Conservation (phyloP, 768 basidiomycete species). For the Pisolithus sp. region DNA sequence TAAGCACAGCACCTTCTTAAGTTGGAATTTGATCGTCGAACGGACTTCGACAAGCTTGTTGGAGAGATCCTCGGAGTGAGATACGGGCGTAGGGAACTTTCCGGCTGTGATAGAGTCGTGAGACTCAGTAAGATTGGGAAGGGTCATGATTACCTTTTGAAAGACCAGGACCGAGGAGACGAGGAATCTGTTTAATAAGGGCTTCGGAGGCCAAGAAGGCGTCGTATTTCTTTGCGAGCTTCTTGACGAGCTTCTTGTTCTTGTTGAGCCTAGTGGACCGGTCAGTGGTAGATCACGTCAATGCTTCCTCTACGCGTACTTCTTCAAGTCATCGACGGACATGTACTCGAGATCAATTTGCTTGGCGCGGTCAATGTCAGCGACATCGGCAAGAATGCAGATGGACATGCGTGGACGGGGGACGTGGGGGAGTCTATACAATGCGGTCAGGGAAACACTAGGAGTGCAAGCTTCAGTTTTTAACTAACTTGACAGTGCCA, state of each 20-base stretch:
- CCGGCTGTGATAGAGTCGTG: slow-evolving; percentile 55
- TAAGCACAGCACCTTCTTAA: slow-evolving; percentile 98
- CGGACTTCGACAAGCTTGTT: slow-evolving; percentile 94
- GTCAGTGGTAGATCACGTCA: background rate
- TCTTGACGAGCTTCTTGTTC: slow-evolving; percentile 99
- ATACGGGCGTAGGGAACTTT: slow-evolving; percentile 97
- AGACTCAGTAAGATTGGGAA: background rate
- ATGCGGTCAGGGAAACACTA: background rate
- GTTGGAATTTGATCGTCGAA: slow-evolving; percentile 99
- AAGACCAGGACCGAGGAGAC: slow-evolving; percentile 98
- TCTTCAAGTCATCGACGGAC: slow-evolving; percentile 99
- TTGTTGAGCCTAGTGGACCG: slow-evolving; percentile 78
- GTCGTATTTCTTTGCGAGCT: slow-evolving; percentile 99
- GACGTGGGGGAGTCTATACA: slow-evolving; percentile 80
- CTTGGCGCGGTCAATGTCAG: slow-evolving; percentile 98
- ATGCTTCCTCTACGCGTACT: slow-evolving; percentile 44
- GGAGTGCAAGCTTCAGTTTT: background rate
- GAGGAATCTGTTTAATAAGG: slow-evolving; percentile 99
- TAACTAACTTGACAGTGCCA: slow-evolving; percentile 90
- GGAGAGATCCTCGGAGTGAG: slow-evolving; percentile 81
- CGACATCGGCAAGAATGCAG: slow-evolving; percentile 98
- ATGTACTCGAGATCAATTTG: slow-evolving; percentile 98
- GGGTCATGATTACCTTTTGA: slow-evolving; percentile 70
- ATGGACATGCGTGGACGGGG: slow-evolving; percentile 99
- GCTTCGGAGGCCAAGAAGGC: slow-evolving; percentile 97